Percentiles rank a stretch among this genome's conserved stretches.
These are phyloP conservation scores for Albugo laibachii DNA, from an alignment of 352 stramenopile genomes.

Conservation along the genomic window DNA sequence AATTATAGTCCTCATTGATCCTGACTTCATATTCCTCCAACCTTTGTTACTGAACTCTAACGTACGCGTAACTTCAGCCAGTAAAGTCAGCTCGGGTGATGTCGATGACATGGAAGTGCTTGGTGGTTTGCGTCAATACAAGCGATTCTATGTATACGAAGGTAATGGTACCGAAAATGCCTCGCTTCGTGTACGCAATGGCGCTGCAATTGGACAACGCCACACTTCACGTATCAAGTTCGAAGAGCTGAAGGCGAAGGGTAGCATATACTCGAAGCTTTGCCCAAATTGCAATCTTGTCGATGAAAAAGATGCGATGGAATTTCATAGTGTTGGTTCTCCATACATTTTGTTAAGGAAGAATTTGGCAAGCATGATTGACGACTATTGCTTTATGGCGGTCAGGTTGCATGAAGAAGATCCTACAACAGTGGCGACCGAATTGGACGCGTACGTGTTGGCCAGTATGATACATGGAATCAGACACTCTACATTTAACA, in stretches of 20 bases:
- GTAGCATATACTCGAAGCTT: slow-evolving; percentile 12
- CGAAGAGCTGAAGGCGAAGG: slow-evolving; percentile 17
- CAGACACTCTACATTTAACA: slow-evolving; percentile 53
- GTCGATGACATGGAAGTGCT: slow-evolving; percentile 54
- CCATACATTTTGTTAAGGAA: slow-evolving; percentile 35
- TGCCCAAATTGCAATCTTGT: slow-evolving; percentile 31
- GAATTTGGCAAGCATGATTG: slow-evolving; percentile 25
- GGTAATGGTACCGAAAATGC: slow-evolving; percentile 21
- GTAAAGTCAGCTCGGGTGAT: slow-evolving; percentile 12
- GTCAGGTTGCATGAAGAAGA: slow-evolving; percentile 13
- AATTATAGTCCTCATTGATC: slow-evolving; percentile 38
- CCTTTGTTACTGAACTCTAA: slow-evolving; percentile 35
- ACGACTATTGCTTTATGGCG: slow-evolving; percentile 52
- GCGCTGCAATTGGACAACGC: slow-evolving; percentile 22
- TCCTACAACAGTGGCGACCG: slow-evolving; percentile 1
- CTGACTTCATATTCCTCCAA: slow-evolving; percentile 55
- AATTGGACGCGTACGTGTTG: slow-evolving; percentile 39
- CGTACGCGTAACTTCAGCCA: slow-evolving; percentile 24
- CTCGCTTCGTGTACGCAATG: slow-evolving; percentile 19
- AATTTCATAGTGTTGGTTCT: slow-evolving; percentile 32
- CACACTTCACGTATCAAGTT: slow-evolving; percentile 16
- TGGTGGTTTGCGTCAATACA: slow-evolving; percentile 57
- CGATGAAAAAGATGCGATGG: slow-evolving; percentile 15
- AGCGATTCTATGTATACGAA: slow-evolving; percentile 64
- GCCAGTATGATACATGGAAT: slow-evolving; percentile 40